These are phyloP conservation scores for Pezicula radicicola DNA, from an alignment of 2,329 filamentous ascomycete species.

Conservation along the genomic window DNA sequence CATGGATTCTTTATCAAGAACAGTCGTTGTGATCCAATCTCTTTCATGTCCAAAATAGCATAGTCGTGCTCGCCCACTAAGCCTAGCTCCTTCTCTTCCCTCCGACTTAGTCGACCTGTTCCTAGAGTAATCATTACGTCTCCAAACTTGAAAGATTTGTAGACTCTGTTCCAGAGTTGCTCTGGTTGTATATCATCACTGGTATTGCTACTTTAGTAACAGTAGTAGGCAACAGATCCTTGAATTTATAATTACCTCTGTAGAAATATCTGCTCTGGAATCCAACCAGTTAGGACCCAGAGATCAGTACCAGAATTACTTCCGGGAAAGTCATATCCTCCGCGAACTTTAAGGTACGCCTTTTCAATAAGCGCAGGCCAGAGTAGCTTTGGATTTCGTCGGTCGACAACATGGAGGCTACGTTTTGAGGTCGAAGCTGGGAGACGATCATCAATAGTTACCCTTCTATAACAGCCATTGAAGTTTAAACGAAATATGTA, in stretches of 20 bases:
- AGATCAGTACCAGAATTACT: conserved; percentile 96
- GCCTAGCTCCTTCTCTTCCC: conserved; percentile 77
- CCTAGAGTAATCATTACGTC: conserved; percentile 88
- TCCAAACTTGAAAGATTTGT: conserved; percentile 69
- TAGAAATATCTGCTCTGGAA: conserved; percentile 91
- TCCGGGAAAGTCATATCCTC: conserved; percentile 95
- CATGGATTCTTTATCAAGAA: conserved; percentile 95
- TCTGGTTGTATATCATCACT: conserved; percentile 77
- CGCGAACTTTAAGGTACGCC: conserved; percentile 90
- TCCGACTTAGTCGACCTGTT: conserved; percentile 74
- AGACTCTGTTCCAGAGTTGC: conserved; percentile 74
- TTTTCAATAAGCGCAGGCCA: conserved; percentile 96
- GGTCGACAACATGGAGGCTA: conserved; percentile 82
- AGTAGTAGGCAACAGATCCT: not conserved
- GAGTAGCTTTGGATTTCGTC: conserved; percentile 74
- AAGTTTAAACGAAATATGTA: conserved; percentile 94
- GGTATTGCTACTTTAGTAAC: conserved; percentile 1
- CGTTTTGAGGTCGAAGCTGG: conserved; percentile 73
- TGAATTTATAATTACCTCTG: conserved; percentile 53
- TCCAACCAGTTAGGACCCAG: conserved; percentile 92
- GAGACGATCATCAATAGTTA: conserved; percentile 85
- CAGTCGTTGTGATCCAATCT: conserved; percentile 58
- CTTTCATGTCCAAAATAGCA: conserved; percentile 77
- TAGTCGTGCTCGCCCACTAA: conserved; percentile 92
- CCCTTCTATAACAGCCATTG: conserved; percentile 86